Evolutionary conservation across 306 rosid genomes (phyloP).

Genomic region (Begonia peltatifolia): DNA sequence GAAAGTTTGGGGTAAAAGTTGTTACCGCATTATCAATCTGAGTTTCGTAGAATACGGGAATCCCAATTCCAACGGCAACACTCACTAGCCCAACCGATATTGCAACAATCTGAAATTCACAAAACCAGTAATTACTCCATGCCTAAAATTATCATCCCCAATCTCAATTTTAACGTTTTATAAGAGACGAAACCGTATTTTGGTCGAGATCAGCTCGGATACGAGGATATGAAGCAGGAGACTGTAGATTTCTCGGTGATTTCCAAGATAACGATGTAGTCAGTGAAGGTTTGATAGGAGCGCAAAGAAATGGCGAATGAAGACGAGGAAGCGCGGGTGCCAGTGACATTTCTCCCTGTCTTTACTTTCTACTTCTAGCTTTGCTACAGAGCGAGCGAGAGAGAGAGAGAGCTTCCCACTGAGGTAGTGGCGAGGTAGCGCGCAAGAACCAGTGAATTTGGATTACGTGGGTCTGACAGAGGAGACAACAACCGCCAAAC

Average conservation of each 20-base stretch:
- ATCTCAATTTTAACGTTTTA: too few species aligned
- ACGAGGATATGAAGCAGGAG: conserved; percentile 43
- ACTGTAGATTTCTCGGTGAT: conserved; percentile 27
- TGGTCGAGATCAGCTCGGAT: conserved; percentile 58
- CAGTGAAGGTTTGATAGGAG: conserved; percentile 40
- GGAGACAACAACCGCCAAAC: too few species aligned
- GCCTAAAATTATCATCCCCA: too few species aligned
- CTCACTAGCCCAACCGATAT: conserved; percentile 71
- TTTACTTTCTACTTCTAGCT: too few species aligned
- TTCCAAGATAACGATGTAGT: conserved; percentile 13
- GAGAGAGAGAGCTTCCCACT: too few species aligned
- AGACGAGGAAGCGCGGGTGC: conserved; percentile 40
- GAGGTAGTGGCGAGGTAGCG: too few species aligned
- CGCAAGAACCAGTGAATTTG: too few species aligned
- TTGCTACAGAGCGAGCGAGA: too few species aligned
- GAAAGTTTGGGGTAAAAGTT: neutral
- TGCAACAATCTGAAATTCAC: conserved; percentile 53
- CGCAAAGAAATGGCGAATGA: conserved; percentile 49
- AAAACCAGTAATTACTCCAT: too few species aligned
- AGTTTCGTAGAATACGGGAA: conserved; percentile 78
- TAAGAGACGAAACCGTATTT: too few species aligned
- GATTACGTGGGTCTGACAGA: too few species aligned
- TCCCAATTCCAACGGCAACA: conserved; percentile 68
- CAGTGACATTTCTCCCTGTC: conserved; percentile 32
- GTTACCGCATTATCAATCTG: conserved; percentile 85